Base-by-base conservation (phyloP, 768 basidiomycete genomes). In the Trametes villosa region DNA sequence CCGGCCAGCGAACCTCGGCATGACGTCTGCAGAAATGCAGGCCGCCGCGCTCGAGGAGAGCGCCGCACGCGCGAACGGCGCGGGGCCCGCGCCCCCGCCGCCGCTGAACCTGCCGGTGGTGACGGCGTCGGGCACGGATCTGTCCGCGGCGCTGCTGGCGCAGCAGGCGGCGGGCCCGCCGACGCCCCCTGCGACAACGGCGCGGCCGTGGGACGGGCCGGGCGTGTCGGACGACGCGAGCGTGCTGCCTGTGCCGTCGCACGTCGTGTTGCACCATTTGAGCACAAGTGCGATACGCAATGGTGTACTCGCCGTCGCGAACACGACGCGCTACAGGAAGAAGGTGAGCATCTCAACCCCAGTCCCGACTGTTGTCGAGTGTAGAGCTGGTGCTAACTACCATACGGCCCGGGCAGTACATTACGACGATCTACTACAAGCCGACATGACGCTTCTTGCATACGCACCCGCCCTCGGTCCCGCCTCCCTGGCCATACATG, bases 251-350 rank as follows among this genome's bases (percentile, higher is more conserved):
- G 93, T 97, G 22, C 96, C 96, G 22, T 90, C 87, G 36, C 96
- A 98, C 77, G 93, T 94, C 36, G 94, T 98, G 24, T 78, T 98
- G 64, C 94, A 97, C 67, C 96, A 98, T 74, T 75, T 98, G 68
- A 92, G 92, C 63, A 97, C 96, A 62, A 96, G 94, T 68, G 95
- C 96, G 52, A 98, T 98, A 62, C 82, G 87, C 74, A 95, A 95
- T 72, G 95, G 94, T 8, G 93, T 96, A 46, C 75, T 98, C 49
- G 95, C 94, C 38, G 94, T 98, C 6, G 95, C 88, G 27, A 93
- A 86, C 60, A 98, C 96, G 58, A 94, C 89, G 51, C 79, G 96
- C 71, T 98, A 97, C 78, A 80, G 87, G 75, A 86, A 91, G 78
- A 98, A 96, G 88, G 93, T 93, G 40, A 27, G 44, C 33, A 24